Evolutionary conservation across 768 basidiomycete genomes (phyloP).

Genomic region (Austroboletus festivus): DNA sequence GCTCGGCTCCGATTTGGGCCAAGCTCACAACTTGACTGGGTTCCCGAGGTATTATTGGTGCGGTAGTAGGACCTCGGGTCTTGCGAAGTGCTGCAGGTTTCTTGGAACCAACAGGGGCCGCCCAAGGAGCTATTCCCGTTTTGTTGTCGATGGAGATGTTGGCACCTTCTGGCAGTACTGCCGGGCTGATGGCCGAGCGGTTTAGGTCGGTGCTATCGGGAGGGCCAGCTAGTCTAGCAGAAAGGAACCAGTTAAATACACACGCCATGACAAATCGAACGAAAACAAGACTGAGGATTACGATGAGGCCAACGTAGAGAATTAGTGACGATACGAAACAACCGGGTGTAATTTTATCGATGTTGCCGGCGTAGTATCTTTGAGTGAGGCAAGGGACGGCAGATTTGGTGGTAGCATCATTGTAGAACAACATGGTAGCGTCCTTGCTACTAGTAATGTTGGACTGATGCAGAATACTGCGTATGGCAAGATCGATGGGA

Average conservation of each 20-base stretch:
- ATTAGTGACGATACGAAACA: conserved; percentile 90
- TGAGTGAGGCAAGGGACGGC: conserved; percentile 79
- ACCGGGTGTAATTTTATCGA: conserved; percentile 94
- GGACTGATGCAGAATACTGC: conserved; percentile 57
- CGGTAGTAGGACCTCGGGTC: conserved; percentile 43
- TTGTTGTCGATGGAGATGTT: conserved; percentile 90
- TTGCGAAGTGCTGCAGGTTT: conserved; percentile 43
- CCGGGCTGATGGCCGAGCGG: conserved; percentile 85
- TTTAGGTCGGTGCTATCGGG: conserved; percentile 70
- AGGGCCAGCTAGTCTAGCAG: conserved; percentile 73
- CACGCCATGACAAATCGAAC: conserved; percentile 96
- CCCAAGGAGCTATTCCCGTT: conserved; percentile 94
- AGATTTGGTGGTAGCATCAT: conserved; percentile 56
- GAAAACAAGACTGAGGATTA: conserved; percentile 88
- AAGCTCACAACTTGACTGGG: conserved; percentile 63
- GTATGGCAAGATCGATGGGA: conserved; percentile 78
- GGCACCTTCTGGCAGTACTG: conserved; percentile 95
- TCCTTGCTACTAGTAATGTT: conserved; percentile 70
- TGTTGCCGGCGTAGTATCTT: conserved; percentile 90
- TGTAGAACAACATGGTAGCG: conserved; percentile 84
- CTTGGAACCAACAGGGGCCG: conserved; percentile 52
- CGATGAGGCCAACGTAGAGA: conserved; percentile 84
- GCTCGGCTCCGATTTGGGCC: conserved; percentile 88
- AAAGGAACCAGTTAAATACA: conserved; percentile 95
- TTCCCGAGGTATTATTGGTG: conserved; percentile 42